Conservation (phyloP, 1,284 basidiomycete species). For the Heterobasidion occidentale region DNA sequence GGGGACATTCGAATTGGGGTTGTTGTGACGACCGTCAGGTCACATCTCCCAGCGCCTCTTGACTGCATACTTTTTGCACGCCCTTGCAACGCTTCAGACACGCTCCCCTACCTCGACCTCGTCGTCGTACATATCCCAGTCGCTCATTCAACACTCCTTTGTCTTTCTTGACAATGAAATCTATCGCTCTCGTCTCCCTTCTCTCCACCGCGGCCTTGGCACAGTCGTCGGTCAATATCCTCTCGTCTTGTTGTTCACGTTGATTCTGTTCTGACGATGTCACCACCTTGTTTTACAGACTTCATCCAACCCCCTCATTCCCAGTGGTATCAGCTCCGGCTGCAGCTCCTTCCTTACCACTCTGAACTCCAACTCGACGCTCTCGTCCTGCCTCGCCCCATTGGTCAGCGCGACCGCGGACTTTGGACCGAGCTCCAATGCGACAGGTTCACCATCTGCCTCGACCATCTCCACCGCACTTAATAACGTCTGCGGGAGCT, state of each 20-base stretch:
- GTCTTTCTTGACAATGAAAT: conserved; percentile 34
- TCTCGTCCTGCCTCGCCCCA: conserved; percentile 59
- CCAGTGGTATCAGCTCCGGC: conserved; percentile 46
- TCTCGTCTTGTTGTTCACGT: conserved; percentile 4
- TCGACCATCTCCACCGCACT: conserved; percentile 46
- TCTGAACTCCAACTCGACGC: conserved; percentile 53
- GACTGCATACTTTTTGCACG: conserved; percentile 1
- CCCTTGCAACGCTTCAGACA: conserved; percentile 8
- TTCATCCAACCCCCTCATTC: conserved; percentile 45
- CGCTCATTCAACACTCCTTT: conserved; percentile 15
- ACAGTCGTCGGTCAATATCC: conserved; percentile 25
- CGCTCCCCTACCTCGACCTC: conserved; percentile 15
- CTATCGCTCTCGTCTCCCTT: conserved; percentile 37
- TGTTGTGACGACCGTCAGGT: background rate
- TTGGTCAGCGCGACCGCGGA: conserved; percentile 53
- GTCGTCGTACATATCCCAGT: conserved; percentile 39
- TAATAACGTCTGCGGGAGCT: conserved; percentile 45
- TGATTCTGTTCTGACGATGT: background rate
- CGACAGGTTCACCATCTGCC: conserved; percentile 31
- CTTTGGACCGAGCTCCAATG: conserved; percentile 45
- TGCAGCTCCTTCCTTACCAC: conserved; percentile 56
- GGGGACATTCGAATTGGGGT: background rate
- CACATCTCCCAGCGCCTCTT: background rate
- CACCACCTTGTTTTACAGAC: background rate
- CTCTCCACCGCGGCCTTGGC: conserved; percentile 39